These are phyloP conservation scores for Saxophila tyrrhenica DNA, from an alignment of 495 filamentous ascomycete species.

Conservation along the genomic window DNA sequence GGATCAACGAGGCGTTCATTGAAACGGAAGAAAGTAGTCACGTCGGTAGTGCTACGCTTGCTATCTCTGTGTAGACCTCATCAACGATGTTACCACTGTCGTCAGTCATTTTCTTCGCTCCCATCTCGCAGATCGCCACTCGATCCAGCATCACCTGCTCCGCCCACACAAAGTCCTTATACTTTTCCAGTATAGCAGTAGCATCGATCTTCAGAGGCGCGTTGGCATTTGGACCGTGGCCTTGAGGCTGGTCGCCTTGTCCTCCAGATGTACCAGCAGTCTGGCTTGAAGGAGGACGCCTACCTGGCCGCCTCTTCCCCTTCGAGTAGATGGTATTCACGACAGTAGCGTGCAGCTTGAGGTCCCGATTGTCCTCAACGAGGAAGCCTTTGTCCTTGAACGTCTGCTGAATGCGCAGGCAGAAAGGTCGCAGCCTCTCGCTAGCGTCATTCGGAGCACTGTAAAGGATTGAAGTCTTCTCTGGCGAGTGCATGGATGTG, in stretches of 20 bases:
- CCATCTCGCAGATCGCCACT: constrained; percentile 34
- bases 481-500: constrained; percentile 28
- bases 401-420: constrained; percentile 43
- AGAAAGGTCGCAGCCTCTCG: constrained; percentile 49
- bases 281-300: not conserved
- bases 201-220: constrained; percentile 28
- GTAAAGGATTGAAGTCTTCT: constrained; percentile 43
- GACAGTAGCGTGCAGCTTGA: constrained; percentile 76
- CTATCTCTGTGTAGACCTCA: constrained; percentile 29
- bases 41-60: constrained; percentile 7
- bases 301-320: too few species aligned
- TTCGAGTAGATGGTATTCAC: constrained; percentile 77
- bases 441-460: constrained; percentile 45
- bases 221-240: constrained; percentile 23
- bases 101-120: constrained; percentile 29
- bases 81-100: constrained; percentile 22
- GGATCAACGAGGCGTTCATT: too few species aligned
- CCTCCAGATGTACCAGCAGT: not conserved
- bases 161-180: constrained; percentile 28
- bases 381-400: constrained; percentile 58
- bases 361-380: constrained; percentile 45
- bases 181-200: constrained; percentile 25
- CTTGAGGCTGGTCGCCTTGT: constrained; percentile 12
- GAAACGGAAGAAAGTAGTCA: too few species aligned
- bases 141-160: constrained; percentile 26